A percentile compares a stretch with the other conserved stretches of the same genome.
Evolutionary conservation across 1,284 basidiomycete species (phyloP).

Genomic region (Cutaneotrichosporon daszewskae): DNA sequence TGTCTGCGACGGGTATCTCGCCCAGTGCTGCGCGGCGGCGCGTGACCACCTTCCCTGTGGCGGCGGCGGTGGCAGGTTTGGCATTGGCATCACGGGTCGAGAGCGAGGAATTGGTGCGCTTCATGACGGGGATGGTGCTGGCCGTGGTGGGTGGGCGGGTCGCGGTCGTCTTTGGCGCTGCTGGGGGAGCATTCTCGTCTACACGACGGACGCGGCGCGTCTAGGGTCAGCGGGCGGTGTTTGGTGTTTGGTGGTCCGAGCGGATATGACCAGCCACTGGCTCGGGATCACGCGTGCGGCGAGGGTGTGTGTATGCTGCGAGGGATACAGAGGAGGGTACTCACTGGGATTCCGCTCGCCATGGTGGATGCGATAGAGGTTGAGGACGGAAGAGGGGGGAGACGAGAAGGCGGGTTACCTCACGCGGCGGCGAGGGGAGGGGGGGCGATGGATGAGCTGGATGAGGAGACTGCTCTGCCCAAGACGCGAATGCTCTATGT

Average conservation of each 20-base stretch:
- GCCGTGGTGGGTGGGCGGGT: slow-evolving; percentile 21
- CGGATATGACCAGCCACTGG: too few species aligned
- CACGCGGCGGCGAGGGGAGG: too few species aligned
- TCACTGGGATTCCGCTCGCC: slow-evolving; percentile 31
- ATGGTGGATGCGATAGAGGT: too few species aligned
- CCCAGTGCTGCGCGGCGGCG: slow-evolving; percentile 40
- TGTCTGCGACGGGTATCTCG: slow-evolving; percentile 36
- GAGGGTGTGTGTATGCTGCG: background rate
- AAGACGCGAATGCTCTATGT: too few species aligned
- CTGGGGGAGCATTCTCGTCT: slow-evolving; percentile 43
- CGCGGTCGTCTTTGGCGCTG: slow-evolving; percentile 17
- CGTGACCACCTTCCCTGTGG: slow-evolving; percentile 2
- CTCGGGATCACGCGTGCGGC: too few species aligned
- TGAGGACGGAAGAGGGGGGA: too few species aligned
- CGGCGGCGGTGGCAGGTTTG: slow-evolving; percentile 6
- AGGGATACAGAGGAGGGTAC: slow-evolving; percentile 4
- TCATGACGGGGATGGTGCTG: slow-evolving; percentile 36
- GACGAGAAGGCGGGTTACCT: too few species aligned
- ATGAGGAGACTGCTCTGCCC: too few species aligned
- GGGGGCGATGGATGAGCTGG: background rate
- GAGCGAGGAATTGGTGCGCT: slow-evolving; percentile 24
- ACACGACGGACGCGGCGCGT: slow-evolving; percentile 36
- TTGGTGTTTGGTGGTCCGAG: too few species aligned
- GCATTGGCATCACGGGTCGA: slow-evolving; percentile 8
- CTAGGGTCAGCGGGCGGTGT: slow-evolving; percentile 18